phyloP scores from a whole-genome alignment of 2,329 filamentous ascomycete genomes.

The Chaetomiaceae sp. region DNA sequence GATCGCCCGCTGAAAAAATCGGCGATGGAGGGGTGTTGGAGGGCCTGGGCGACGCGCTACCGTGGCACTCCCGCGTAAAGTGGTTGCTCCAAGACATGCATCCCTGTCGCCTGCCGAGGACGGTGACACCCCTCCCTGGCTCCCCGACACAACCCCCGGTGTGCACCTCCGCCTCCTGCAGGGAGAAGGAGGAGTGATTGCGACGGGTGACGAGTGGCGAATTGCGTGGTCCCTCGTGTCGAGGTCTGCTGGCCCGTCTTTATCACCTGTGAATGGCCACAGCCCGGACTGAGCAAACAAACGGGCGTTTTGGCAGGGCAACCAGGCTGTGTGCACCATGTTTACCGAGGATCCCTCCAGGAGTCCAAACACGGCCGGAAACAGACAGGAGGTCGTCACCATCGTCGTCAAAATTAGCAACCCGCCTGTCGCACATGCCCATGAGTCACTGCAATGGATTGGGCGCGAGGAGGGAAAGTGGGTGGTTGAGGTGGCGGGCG shows the following conservation, averaged over 20 bases:
- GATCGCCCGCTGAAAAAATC: slow-evolving; percentile 11
- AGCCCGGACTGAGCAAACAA: slow-evolving; percentile 10
- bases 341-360: no score
- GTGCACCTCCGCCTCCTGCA: slow-evolving; percentile 4
- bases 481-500: not conserved
- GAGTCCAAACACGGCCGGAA: not conserved
- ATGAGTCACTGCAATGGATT: slow-evolving; percentile 27
- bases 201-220: not conserved
- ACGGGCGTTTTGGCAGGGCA: not conserved
- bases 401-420: not conserved
- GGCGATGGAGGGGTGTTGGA: slow-evolving; percentile 22
- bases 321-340: not conserved
- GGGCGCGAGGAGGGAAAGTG: slow-evolving; percentile 3
- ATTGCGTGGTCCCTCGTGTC: not conserved
- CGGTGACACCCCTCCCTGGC: slow-evolving; percentile 1
- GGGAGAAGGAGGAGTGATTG: slow-evolving; percentile 3
- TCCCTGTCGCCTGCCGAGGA: slow-evolving; percentile 21
- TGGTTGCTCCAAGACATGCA: slow-evolving; percentile 21
- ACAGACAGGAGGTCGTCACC: not conserved
- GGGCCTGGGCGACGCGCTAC: slow-evolving; percentile 23
- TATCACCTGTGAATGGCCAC: not conserved
- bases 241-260: not conserved
- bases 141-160: not conserved
- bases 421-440: not conserved
- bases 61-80: slow-evolving; percentile 31